Percentiles rank a stretch among this genome's conserved stretches.
Conservation (phyloP, 169 alveolate species). For the Plasmodium knowlesi region DNA sequence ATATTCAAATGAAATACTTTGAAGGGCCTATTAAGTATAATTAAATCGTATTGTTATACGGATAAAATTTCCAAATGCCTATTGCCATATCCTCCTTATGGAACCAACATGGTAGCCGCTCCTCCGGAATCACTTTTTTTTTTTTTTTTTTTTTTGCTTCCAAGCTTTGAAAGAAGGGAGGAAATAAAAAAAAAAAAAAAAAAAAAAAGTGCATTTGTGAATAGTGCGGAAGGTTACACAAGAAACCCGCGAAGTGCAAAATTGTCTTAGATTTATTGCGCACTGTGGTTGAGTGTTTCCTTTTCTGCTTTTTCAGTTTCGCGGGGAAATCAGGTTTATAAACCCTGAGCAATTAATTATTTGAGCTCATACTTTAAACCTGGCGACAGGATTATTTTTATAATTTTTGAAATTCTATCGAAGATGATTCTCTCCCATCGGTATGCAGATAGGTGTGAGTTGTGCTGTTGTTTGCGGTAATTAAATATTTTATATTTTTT, state of each 20-base stretch:
- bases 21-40: constrained; percentile 79
- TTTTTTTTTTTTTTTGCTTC: not conserved
- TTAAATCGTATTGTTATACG: not conserved
- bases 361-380: not conserved
- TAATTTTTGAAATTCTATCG: not conserved
- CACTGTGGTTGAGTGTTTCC: not conserved
- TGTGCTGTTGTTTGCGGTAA: not conserved
- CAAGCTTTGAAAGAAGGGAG: not conserved
- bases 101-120: not conserved
- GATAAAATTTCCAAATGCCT: not conserved
- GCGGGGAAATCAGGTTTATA: constrained; percentile 5
- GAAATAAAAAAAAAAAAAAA: not conserved
- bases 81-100: constrained; percentile 2
- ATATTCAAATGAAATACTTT: constrained; percentile 90
- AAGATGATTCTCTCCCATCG: not conserved
- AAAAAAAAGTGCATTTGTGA: not conserved
- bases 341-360: not conserved
- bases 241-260: not conserved
- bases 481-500: not conserved
- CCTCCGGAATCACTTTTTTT: not conserved
- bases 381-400: not conserved
- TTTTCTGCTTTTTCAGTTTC: not conserved
- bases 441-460: not conserved
- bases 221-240: not conserved
- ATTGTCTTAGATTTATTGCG: not conserved